Conservation (phyloP, 208 protist species). For the Blechomonas ayalai region DNA sequence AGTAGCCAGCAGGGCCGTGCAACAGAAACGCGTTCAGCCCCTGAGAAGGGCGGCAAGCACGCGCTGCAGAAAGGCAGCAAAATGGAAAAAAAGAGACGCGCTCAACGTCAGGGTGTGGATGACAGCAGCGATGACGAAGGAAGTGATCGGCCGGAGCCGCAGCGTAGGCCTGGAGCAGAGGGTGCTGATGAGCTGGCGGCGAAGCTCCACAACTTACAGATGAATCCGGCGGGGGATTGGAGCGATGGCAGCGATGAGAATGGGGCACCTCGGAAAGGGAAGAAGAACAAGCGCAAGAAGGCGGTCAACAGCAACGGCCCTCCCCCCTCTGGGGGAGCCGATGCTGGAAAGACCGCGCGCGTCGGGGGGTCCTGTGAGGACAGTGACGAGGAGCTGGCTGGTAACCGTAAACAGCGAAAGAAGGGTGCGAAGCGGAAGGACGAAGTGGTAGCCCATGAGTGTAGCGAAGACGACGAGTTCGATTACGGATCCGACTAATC, state of each 20-base stretch:
- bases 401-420: constrained; percentile 70
- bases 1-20: neutral
- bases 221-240: no score
- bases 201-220: no score
- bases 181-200: neutral
- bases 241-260: no score
- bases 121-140: constrained; percentile 16
- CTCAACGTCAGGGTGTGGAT: constrained; percentile 6
- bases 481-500: constrained; percentile 40
- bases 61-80: neutral
- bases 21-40: constrained; percentile 4
- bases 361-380: constrained; percentile 6
- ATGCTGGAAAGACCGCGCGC: neutral
- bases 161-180: neutral
- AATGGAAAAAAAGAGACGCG: neutral
- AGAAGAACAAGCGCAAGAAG: constrained; percentile 9
- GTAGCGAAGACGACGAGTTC: constrained; percentile 29
- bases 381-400: constrained; percentile 70
- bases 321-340: neutral
- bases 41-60: constrained; percentile 10
- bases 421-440: constrained; percentile 30
- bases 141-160: constrained; percentile 1
- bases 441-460: constrained; percentile 11
- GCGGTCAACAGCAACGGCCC: constrained; percentile 7
- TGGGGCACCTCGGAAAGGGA: no score